Evolutionary conservation across 306 rosid genomes (phyloP), one percentile per base, ranked within the genome.

Genomic region (Cajanus cajan): DNA sequence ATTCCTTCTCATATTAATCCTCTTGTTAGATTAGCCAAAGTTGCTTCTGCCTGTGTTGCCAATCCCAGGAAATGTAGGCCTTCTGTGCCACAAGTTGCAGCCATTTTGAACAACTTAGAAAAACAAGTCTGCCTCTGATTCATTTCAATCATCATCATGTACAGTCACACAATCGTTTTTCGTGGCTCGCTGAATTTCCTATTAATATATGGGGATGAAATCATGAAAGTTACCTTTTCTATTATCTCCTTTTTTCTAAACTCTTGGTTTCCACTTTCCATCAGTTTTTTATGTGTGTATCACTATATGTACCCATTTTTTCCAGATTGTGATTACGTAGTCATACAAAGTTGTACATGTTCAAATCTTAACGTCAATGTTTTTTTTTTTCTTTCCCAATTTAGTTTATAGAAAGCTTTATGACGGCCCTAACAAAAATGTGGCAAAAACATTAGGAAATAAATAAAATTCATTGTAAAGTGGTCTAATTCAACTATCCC

Each of bases 41-140:
- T 91, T 67, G 97, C 98, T 74, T 86, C 82, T 11, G 88, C 98
- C 79, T 91, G 98, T 73, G 92, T 92, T 71, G 90, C 89, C 16
- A 95, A 95, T 72, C 80, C 92, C 44, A 74, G 98, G 59, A 88
- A 87, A 82, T 88, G 91, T 52, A 85, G 98, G 84, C 98, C 98
- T 80, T 77, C 85, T 0, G 83, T 90, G 36, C 73, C 78, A 76
- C 98, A 95, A 64, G 96, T 92, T 8, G 97, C 83, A 0, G 80
- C 88, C 37, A 95, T 95, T 82, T 84, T 92, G 89, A 88, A 78
- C 79, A 86, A 70, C 81, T 81, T 95, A 65, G 96, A 92, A 78
- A 75, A 41, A 2, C 80, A 87, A 77, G 80, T 83, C 36, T 80
- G 88, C 25, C 19, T 62, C 33, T 88, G 75, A 77, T 45, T n/a